Base-by-base conservation (phyloP, 1,284 basidiomycete genomes). In the Acaromyces ingoldii region DNA sequence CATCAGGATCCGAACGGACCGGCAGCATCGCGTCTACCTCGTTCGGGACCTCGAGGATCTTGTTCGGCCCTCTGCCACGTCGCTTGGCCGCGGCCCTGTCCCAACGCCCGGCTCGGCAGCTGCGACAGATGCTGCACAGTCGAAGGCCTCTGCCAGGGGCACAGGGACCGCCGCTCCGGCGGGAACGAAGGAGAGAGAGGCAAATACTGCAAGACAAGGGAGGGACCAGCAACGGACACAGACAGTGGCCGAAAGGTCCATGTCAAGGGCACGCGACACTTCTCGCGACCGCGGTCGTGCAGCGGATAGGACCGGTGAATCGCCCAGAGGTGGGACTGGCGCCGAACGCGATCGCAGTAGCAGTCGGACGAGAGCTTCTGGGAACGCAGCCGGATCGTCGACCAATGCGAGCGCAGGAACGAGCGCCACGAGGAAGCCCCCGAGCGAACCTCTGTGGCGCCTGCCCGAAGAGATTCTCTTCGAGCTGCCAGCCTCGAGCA, bases 21-120 rank as follows among this genome's bases (percentile, higher is more conserved):
- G 89, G 2, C 87, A 91, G 66, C 95, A 99, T 74, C 82, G 86
- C 13, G 76, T 98, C 34, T 95, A 87, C 74, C 85, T 88, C 57
- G 70, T 77, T 17, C 69, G 71, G 24, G 76, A 81, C 40, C 55
- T 78, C 26, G 77, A 78, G 49, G 76, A 81, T 29, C 77, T 80
- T 29, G 67, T 70, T 33, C 36, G 42, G 38, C 41, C 55, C 13
- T 41, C 55, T 29, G 59, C 59, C 2, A 48, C 48, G 21, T 22
- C 38, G 4, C 25, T 60, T 9, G 37, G 47, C 7, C 44, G 48
- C n/a, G 48, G 48, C 1, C 43, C 43, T n/a, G 17, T 26, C 36
- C 19, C 36, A n/a, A 26, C 34, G 6, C 36, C 51, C 26, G n/a
- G 42, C 49, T 5, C 38, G 34, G 37, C 46, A 42, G 7, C 22